Conservation (phyloP, 2,329 filamentous ascomycete species). For the Hypocrella siamensis region DNA sequence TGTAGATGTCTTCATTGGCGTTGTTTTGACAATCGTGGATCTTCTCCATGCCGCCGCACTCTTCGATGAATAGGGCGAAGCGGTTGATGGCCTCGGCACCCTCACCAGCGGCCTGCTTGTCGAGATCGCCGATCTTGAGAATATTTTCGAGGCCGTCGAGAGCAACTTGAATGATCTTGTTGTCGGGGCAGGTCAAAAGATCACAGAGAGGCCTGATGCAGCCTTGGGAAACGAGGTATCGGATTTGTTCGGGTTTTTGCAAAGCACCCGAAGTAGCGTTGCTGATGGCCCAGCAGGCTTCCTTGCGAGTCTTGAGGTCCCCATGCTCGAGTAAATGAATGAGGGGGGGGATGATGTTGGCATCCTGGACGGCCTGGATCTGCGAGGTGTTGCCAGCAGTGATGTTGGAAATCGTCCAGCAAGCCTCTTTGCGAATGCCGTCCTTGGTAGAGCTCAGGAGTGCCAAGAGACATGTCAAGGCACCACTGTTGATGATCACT, state of each 20-base stretch:
- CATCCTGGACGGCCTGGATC: conserved; percentile 92
- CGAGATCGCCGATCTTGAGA: conserved; percentile 96
- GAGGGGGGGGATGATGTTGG: conserved; percentile 88
- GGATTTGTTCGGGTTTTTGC: conserved; percentile 97
- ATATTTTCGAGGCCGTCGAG: conserved; percentile 98
- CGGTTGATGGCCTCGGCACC: conserved; percentile 75
- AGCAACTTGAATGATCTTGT: conserved; percentile 99
- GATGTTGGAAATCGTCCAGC: conserved; percentile 99
- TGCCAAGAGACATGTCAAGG: conserved; percentile 80
- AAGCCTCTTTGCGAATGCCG: conserved; percentile 96
- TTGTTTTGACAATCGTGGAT: conserved; percentile 99
- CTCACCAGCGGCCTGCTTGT: conserved; percentile 76
- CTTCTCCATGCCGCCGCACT: conserved; percentile 99
- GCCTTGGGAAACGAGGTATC: conserved; percentile 81
- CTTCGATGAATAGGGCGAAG: conserved; percentile 95
- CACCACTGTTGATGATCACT: conserved; percentile 97
- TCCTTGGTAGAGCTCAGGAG: conserved; percentile 95
- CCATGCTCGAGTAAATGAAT: conserved; percentile 94
- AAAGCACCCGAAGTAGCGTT: conserved; percentile 95
- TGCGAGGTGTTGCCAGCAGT: conserved; percentile 96
- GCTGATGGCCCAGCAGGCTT: conserved; percentile 98
- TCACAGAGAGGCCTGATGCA: conserved; percentile 98
- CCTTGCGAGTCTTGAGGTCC: conserved; percentile 97
- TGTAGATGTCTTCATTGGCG: conserved; percentile 99
- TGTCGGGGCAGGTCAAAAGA: conserved; percentile 87